Percentiles rank a stretch among this genome's conserved stretches.
These are phyloP conservation scores for Nemania serpens DNA, from an alignment of 2,329 filamentous ascomycete species.

Conservation along the genomic window DNA sequence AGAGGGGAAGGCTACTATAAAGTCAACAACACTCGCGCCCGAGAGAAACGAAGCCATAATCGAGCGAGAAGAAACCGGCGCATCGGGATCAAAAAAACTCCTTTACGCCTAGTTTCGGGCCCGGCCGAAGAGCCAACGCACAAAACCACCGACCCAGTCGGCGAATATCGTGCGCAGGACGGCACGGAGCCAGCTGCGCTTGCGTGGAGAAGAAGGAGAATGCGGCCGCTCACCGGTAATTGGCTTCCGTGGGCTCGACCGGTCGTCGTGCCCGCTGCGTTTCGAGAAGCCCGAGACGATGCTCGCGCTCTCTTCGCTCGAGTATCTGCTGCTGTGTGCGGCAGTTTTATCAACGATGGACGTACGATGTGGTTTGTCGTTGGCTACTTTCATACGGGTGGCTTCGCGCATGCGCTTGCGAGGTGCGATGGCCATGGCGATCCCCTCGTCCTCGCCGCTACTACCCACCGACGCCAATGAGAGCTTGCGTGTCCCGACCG, in stretches of 20 bases:
- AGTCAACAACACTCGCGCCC: background rate
- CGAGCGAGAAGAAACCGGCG: background rate
- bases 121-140: conserved; percentile 40
- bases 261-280: too few relatives aligned
- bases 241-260: background rate
- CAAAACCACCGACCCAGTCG: conserved; percentile 46
- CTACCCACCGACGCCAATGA: conserved; percentile 15
- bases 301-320: conserved; percentile 5
- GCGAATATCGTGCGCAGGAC: conserved; percentile 46
- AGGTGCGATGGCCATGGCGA: conserved; percentile 32
- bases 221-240: conserved; percentile 17
- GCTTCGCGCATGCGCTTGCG: background rate
- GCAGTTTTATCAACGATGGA: background rate
- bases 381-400: background rate
- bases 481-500: conserved; percentile 16
- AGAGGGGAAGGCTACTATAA: too few relatives aligned
- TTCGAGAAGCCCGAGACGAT: conserved; percentile 5
- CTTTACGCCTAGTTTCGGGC: conserved; percentile 40
- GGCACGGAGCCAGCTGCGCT: conserved; percentile 40
- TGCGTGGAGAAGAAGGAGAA: conserved; percentile 20
- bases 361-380: background rate
- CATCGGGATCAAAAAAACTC: background rate
- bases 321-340: background rate
- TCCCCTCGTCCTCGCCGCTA: conserved; percentile 37
- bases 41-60: background rate